A percentile compares a stretch with the other conserved stretches of the same genome.
phyloP scores from a whole-genome alignment of 1,139 yeast species.

The Pichia sp. region DNA sequence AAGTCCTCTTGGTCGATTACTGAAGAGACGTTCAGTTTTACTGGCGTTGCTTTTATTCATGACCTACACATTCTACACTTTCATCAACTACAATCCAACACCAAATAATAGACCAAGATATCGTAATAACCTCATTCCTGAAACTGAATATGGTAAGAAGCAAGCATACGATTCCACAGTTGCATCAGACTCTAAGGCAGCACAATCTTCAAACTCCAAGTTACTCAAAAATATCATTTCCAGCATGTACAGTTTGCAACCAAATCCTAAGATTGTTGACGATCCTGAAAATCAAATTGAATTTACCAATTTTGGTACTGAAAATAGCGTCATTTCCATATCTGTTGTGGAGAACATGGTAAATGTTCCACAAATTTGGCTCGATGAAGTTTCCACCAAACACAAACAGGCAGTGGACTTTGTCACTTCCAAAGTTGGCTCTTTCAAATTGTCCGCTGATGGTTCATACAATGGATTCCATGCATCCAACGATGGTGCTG shows the following conservation, averaged over 20 bases:
- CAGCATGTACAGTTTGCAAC: conserved; percentile 1
- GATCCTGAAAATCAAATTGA: conserved; percentile 6
- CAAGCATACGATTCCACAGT: background rate
- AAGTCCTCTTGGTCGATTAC: background rate
- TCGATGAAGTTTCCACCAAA: conserved; percentile 5
- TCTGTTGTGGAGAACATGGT: conserved; percentile 5
- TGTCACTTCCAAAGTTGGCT: background rate
- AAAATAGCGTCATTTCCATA: conserved; percentile 1
- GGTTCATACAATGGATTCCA: background rate
- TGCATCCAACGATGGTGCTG: conserved; percentile 39
- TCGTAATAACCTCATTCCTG: conserved; percentile 1
- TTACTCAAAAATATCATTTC: conserved; percentile 3
- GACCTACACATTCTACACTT: no score
- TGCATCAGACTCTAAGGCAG: background rate
- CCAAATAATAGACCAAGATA: background rate
- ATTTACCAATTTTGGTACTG: conserved; percentile 1
- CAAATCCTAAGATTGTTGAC: conserved; percentile 1
- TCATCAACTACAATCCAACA: background rate
- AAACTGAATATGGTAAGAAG: background rate
- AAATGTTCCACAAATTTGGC: conserved; percentile 5
- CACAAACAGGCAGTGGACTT: conserved; percentile 1
- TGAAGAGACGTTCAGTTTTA: no score
- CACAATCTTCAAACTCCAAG: conserved; percentile 1
- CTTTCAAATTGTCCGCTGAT: background rate
- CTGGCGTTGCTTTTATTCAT: no score